A percentile compares a stretch with the other conserved stretches of the same genome.
Conservation (phyloP, 163 green algal species). For the Picocystis sp. region DNA sequence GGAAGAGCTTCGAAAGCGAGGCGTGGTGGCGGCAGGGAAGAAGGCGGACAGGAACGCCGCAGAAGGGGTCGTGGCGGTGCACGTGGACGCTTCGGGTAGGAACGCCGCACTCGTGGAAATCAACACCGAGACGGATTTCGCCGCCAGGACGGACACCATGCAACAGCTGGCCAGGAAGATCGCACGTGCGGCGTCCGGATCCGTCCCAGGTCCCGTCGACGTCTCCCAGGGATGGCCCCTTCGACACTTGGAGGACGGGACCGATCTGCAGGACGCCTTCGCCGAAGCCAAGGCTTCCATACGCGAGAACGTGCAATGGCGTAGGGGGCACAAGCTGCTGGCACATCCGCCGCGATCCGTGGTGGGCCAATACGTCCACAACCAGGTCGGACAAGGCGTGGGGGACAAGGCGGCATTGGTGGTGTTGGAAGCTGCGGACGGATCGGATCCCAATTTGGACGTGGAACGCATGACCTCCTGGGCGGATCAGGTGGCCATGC, state of each 20-base stretch:
- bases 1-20: conserved; percentile 16
- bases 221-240: neutral
- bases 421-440: neutral
- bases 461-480: too few relatives aligned
- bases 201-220: neutral
- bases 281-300: neutral
- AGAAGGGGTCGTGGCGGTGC: conserved; percentile 18
- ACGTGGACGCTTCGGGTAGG: neutral
- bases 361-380: conserved; percentile 17
- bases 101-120: conserved; percentile 22
- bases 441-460: neutral
- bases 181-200: neutral
- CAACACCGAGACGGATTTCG: conserved; percentile 36
- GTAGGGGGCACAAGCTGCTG: neutral
- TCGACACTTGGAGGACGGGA: neutral
- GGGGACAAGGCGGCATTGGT: conserved; percentile 4
- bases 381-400: conserved; percentile 8
- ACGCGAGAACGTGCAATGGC: conserved; percentile 1
- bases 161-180: conserved; percentile 4
- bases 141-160: conserved; percentile 23
- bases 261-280: neutral
- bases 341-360: neutral
- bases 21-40: conserved; percentile 20
- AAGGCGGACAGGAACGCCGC: conserved; percentile 17
- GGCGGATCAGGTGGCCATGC: conserved; percentile 8